Percentiles rank a stretch among this genome's conserved stretches.
phyloP scores from a whole-genome alignment of 441 rosid species.

The Kokia cookei region DNA sequence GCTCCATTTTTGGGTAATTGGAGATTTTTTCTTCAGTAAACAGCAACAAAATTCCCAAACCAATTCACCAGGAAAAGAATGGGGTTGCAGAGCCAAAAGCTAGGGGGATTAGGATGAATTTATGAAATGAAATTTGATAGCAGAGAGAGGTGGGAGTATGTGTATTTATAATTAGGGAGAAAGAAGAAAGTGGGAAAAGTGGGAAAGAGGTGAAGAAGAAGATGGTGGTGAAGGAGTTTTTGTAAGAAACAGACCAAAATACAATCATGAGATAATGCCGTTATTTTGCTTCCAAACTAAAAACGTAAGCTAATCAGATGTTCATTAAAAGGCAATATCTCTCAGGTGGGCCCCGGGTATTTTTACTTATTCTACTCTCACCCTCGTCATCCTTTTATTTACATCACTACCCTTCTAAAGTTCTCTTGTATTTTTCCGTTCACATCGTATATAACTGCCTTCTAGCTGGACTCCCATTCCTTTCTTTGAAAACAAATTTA shows the following conservation, averaged over 20 bases:
- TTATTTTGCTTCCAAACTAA: conserved; percentile 33
- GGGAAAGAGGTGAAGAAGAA: not conserved
- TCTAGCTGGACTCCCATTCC: not conserved
- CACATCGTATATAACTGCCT: not conserved
- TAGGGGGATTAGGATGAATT: not conserved
- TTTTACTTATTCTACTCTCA: not conserved
- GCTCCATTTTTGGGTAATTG: conserved; percentile 2
- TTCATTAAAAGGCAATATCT: not conserved
- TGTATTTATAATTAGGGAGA: not conserved
- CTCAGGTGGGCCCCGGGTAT: not conserved
- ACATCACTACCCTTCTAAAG: not conserved
- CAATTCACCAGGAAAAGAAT: not conserved
- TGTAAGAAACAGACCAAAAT: conserved; percentile 16
- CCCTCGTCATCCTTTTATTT: conserved; percentile 6
- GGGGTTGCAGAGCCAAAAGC: not conserved
- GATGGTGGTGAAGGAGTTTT: not conserved
- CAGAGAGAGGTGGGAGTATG: not conserved
- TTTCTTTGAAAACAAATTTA: too few species aligned
- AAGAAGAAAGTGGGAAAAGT: not conserved
- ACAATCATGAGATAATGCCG: conserved; percentile 46
- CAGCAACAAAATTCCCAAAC: not conserved
- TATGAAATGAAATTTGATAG: not conserved
- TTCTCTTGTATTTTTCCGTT: not conserved
- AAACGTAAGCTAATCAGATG: conserved; percentile 18
- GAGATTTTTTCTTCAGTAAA: not conserved